Evolutionary conservation across 2,329 filamentous ascomycete species (phyloP).

Genomic region (Fusarium sp.): DNA sequence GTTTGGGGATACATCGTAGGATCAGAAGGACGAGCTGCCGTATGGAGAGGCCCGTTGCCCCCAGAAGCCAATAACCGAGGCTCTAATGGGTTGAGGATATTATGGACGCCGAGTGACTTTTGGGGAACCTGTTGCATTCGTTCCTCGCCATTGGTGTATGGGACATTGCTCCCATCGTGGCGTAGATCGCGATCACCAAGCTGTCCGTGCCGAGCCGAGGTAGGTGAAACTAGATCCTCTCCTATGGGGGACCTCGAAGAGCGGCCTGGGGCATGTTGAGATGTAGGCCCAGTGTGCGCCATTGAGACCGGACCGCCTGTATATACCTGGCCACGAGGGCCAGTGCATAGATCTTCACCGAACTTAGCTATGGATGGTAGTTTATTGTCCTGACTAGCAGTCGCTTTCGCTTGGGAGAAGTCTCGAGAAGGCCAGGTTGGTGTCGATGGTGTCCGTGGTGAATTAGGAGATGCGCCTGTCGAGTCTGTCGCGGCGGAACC

Average conservation of each 20-base stretch:
- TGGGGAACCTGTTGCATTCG: slow-evolving; percentile 44
- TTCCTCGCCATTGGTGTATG: slow-evolving; percentile 42
- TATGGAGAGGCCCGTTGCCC: slow-evolving; percentile 21
- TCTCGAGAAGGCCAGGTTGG: slow-evolving; percentile 49
- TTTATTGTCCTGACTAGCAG: slow-evolving; percentile 41
- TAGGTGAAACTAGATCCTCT: slow-evolving; percentile 49
- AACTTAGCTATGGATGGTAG: slow-evolving; percentile 37
- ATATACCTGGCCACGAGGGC: slow-evolving; percentile 62
- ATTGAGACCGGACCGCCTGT: slow-evolving; percentile 72
- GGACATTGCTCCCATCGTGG: slow-evolving; percentile 39
- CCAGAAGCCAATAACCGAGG: slow-evolving; percentile 40
- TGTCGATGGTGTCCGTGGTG: slow-evolving; percentile 53
- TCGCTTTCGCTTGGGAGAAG: slow-evolving; percentile 37
- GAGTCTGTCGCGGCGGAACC: slow-evolving; percentile 51
- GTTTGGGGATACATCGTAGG: slow-evolving; percentile 32
- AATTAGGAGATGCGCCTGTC: slow-evolving; percentile 51
- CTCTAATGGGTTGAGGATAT: slow-evolving; percentile 55
- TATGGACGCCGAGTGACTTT: slow-evolving; percentile 53
- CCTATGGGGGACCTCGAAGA: slow-evolving; percentile 59
- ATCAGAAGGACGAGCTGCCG: slow-evolving; percentile 38
- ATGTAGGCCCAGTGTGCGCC: slow-evolving; percentile 71
- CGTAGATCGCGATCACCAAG: slow-evolving; percentile 42
- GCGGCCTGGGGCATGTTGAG: slow-evolving; percentile 67
- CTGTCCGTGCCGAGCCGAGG: slow-evolving; percentile 40
- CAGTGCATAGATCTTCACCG: slow-evolving; percentile 67